Evolutionary conservation across 805 yeast species (phyloP), one percentile per base, ranked within the genome.

Genomic region (Candida arabinofermentans): DNA sequence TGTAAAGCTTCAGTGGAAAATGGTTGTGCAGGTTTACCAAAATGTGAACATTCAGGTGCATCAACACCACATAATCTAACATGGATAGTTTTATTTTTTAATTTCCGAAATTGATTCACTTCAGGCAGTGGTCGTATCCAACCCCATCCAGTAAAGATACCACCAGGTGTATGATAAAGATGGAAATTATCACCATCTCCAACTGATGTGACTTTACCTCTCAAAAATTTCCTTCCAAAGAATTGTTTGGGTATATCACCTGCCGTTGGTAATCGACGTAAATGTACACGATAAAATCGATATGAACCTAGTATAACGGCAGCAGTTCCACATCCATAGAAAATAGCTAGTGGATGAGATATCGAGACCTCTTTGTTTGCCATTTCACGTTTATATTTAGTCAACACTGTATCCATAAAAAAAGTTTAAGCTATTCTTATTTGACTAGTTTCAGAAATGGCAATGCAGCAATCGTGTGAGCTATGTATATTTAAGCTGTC

Each of bases 161-260:
- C 98, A 3, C 98, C 98, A 0, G 99, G 99, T 0, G 95, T 80
- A 59, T 93, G 99, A 57, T 72, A 93, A 49, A 93, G 77, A 45
- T 90, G 85, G 64, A 93, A 91, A 61, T 91, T 91, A 60, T 93
- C 99, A 13, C 96, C 96, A 61, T 90, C 98, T 0, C 96, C 96
- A 0, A 90, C 98, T 2, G 93, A 70, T 0, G 96, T 85, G 4
- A 90, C 96, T 46, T 72, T 72, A 0, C 98, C 98, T 27, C 69
- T 66, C 5, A 81, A 48, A 53, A 74, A 72, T 24, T 72, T 61
- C 10, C 58, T 64, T 13, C 71, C 66, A 44, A 78, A 72, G 31
- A 64, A 62, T 3, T 53, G 39, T 14, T 56, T 52, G 2, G 87
- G 86, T n/a, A 83, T 70, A 18, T 71, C 71, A 10, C 58, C 44